Evolutionary conservation across 306 rosid genomes (phyloP).

Genomic region (Inga oerstediana): DNA sequence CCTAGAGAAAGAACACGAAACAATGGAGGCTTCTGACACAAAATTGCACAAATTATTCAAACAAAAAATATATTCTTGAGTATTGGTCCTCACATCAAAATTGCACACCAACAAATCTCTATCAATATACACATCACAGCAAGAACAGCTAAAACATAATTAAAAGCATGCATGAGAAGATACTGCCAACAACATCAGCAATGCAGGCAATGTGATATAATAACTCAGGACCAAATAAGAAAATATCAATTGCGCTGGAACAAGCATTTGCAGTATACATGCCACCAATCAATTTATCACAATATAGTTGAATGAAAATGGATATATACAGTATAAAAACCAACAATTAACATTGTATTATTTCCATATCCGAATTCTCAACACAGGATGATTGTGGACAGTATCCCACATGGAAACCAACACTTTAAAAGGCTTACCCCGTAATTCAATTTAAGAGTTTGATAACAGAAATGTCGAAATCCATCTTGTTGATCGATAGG

Average conservation of each 20-base stretch:
- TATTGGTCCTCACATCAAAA: slow-evolving; percentile 2
- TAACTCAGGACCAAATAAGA: slow-evolving; percentile 7
- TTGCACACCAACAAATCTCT: slow-evolving; percentile 11
- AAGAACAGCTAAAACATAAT: slow-evolving; percentile 1
- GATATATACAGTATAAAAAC: neutral
- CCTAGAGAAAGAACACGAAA: neutral
- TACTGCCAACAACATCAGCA: neutral
- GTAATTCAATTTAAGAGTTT: slow-evolving; percentile 71
- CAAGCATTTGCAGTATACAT: slow-evolving; percentile 13
- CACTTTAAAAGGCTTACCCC: slow-evolving; percentile 61
- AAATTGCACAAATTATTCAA: neutral
- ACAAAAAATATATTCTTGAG: slow-evolving; percentile 1
- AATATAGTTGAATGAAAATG: slow-evolving; percentile 25
- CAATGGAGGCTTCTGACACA: neutral
- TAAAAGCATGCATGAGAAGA: slow-evolving; percentile 2
- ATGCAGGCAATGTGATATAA: slow-evolving; percentile 11
- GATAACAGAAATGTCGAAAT: slow-evolving; percentile 90
- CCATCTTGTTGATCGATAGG: slow-evolving; percentile 90
- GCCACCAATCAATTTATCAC: slow-evolving; percentile 17
- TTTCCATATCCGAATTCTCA: slow-evolving; percentile 7
- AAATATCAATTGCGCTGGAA: neutral
- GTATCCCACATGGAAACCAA: slow-evolving; percentile 11
- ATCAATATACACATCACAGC: neutral
- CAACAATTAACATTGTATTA: neutral
- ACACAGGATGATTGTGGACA: neutral